Base-by-base conservation (phyloP, 2,329 filamentous ascomycete genomes). In the Hypoxylon sp. region DNA sequence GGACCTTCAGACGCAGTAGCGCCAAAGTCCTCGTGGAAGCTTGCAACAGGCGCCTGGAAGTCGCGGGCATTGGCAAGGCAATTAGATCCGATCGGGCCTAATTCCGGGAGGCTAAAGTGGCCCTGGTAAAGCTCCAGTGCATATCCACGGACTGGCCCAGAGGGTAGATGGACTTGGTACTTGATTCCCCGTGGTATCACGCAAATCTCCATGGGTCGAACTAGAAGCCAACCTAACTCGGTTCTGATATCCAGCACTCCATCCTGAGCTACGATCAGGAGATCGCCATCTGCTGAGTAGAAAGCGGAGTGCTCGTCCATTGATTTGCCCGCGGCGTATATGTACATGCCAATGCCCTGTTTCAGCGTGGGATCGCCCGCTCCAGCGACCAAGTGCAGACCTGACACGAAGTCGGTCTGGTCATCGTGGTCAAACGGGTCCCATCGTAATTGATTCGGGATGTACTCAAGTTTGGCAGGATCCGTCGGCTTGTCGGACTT, bases 381-480 rank as follows among this genome's bases (percentile, higher is more conserved):
- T 3, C 91, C 91, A 2, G 90, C 91, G 17, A 93, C 84, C 21
- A 92, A 81, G 65, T 90, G 88, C 62, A 92, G 78, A 2, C 81
- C 80, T 1, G 81, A 81, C 47, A 85, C 80, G 50, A 85, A 85
- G 58, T 82, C 79, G 8, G 75, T 79, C 65, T 48, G 86, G 77
- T 90, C 85, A 71, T 92, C 88, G 51, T 94, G 83, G 75, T 94
- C 90, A 77, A 94, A 94, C 0, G 86, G 92, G 73, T 93, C 90
- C 93, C 93, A 97, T 67, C 93, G 88, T 35, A 97, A 84, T 80
- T 96, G 93, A 74, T 95, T 95, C 0, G 93, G 93, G 56, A 93
- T 91, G 69, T 92, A 89, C 74, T 92, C 88, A 68, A 93, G 85
- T 75, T 87, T 87, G 7, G 82, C 79, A 47, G 84, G 83, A 15